Evolutionary conservation across 108 stramenopile genomes (phyloP).

Genomic region (Nannochloropsis granulata): DNA sequence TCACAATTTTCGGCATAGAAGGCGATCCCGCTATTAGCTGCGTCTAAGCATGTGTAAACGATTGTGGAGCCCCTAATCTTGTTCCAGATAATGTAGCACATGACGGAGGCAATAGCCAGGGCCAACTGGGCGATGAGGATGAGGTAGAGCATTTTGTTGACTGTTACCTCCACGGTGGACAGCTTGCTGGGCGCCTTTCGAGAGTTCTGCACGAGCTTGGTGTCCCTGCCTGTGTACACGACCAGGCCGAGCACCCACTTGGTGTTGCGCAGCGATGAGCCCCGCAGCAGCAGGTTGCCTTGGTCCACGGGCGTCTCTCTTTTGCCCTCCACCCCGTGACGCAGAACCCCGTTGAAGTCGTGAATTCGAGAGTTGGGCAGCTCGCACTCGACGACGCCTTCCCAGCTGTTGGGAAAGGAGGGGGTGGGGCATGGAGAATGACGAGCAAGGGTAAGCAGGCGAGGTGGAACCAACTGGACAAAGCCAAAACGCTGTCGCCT

Average conservation of each 20-base stretch:
- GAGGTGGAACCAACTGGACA: not conserved
- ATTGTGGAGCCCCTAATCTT: not conserved
- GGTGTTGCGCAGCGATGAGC: conserved; percentile 42
- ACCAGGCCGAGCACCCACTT: conserved; percentile 34
- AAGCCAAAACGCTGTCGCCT: not conserved
- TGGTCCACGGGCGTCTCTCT: conserved; percentile 1
- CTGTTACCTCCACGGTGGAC: not conserved
- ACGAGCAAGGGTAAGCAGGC: not conserved
- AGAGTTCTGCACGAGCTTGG: conserved; percentile 41
- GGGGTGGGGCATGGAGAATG: not conserved
- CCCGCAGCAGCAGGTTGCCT: conserved; percentile 37
- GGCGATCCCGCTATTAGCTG: not conserved
- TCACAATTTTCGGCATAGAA: not conserved
- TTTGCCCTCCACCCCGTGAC: not conserved
- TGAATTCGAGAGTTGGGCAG: not conserved
- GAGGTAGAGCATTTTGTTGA: not conserved
- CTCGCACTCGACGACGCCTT: not conserved
- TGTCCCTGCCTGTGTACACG: conserved; percentile 42
- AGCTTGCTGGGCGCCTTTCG: conserved; percentile 4
- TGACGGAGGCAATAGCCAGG: not conserved
- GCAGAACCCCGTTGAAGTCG: not conserved
- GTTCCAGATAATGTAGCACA: not conserved
- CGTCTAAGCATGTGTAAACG: not conserved
- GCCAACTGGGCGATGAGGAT: too few species aligned
- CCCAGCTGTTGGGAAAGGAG: not conserved